Percentiles rank a stretch among this genome's conserved stretches.
These are phyloP conservation scores for Asterophora parasitica DNA, from an alignment of 768 basidiomycete species.

Conservation along the genomic window DNA sequence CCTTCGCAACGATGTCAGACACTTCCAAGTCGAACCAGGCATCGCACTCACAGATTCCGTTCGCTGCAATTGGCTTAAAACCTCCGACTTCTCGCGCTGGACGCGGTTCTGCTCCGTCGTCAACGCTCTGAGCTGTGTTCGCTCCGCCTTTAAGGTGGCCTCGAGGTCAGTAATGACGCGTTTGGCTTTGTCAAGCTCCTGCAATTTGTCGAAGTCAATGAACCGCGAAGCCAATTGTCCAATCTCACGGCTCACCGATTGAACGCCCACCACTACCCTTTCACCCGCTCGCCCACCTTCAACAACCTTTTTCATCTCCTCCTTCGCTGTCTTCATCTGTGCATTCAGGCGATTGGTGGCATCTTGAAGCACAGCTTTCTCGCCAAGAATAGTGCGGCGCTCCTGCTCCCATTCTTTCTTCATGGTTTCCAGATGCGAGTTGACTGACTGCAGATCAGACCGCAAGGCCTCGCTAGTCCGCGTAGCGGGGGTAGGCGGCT, in stretches of 20 bases:
- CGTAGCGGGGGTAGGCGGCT: constrained; percentile 67
- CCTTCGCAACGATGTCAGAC: constrained; percentile 35
- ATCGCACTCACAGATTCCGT: constrained; percentile 59
- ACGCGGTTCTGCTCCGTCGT: constrained; percentile 58
- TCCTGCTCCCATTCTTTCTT: constrained; percentile 71
- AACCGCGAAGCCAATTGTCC: neutral
- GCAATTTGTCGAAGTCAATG: constrained; percentile 1
- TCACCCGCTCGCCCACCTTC: constrained; percentile 51
- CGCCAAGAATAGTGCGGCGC: constrained; percentile 54
- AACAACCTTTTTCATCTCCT: constrained; percentile 48
- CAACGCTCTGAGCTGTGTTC: constrained; percentile 57
- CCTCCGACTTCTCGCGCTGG: constrained; percentile 60
- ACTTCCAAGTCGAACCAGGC: neutral
- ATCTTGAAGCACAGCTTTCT: constrained; percentile 71
- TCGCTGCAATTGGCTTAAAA: constrained; percentile 59
- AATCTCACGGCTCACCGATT: constrained; percentile 42
- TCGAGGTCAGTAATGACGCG: constrained; percentile 66
- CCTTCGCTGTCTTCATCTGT: constrained; percentile 54
- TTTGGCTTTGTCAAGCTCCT: constrained; percentile 74
- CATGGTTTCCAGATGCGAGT: constrained; percentile 57
- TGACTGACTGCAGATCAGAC: constrained; percentile 55
- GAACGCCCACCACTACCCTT: constrained; percentile 42
- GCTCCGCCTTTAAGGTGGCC: constrained; percentile 63
- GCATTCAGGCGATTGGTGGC: constrained; percentile 60
- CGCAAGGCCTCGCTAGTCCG: constrained; percentile 62